Evolutionary conservation across 306 rosid species (phyloP).

Genomic region (Carpinus viminea): DNA sequence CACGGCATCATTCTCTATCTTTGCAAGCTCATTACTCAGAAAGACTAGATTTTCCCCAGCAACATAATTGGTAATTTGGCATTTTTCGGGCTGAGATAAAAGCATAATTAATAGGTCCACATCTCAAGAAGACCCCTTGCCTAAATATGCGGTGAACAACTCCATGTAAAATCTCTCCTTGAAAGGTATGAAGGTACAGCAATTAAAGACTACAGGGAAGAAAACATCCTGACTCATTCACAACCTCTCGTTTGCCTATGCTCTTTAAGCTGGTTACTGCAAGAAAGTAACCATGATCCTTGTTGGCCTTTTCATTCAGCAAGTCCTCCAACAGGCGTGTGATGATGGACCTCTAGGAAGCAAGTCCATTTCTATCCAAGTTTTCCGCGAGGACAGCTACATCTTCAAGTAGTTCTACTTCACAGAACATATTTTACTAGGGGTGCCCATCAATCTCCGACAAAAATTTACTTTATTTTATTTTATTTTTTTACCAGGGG

Average conservation of each 20-base stretch:
- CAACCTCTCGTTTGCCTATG: slow-evolving; percentile 28
- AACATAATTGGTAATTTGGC: slow-evolving; percentile 36
- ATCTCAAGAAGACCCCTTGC: slow-evolving; percentile 42
- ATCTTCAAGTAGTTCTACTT: slow-evolving; percentile 35
- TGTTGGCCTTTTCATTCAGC: slow-evolving; percentile 38
- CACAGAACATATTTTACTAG: slow-evolving; percentile 42
- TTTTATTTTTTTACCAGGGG: no score
- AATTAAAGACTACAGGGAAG: slow-evolving; percentile 41
- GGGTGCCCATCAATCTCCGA: no score
- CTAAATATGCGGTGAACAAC: slow-evolving; percentile 28
- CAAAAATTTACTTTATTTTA: no score
- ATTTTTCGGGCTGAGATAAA: slow-evolving; percentile 40
- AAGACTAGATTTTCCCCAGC: slow-evolving; percentile 29
- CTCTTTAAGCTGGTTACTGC: slow-evolving; percentile 41
- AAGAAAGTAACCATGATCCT: slow-evolving; percentile 47
- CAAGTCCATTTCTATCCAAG: slow-evolving; percentile 11
- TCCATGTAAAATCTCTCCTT: slow-evolving; percentile 47
- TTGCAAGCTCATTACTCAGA: slow-evolving; percentile 26
- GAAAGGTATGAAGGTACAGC: slow-evolving; percentile 40
- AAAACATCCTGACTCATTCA: slow-evolving; percentile 18
- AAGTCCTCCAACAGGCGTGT: slow-evolving; percentile 41
- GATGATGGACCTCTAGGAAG: slow-evolving; percentile 21
- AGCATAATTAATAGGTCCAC: slow-evolving; percentile 46
- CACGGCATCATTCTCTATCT: slow-evolving; percentile 34
- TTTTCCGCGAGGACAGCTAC: slow-evolving; percentile 33